Conservation (phyloP, 371 early-diverging fungal species). For the Rhizopus delemar region DNA sequence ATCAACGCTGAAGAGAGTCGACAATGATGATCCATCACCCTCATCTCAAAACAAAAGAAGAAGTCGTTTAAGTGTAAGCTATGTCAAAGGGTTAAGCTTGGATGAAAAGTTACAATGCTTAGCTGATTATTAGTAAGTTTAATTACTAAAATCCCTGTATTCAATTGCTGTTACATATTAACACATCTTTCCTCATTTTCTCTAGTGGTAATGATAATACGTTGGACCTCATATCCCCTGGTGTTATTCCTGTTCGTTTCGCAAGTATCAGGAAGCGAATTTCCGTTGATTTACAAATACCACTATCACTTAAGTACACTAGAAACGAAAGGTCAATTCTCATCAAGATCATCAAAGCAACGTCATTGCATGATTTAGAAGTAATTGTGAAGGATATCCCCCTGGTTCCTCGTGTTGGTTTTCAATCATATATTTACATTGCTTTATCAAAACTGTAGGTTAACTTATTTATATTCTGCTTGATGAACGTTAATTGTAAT, state of each 20-base stretch:
- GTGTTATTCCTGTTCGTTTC: conserved; percentile 18
- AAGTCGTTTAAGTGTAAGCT: conserved; percentile 15
- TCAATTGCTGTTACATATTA: conserved; percentile 11
- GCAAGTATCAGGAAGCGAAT: conserved; percentile 7
- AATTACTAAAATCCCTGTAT: conserved; percentile 11
- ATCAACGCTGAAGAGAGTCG: conserved; percentile 14
- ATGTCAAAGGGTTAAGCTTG: conserved; percentile 11
- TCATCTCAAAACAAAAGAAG: conserved; percentile 15
- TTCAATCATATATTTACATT: conserved; percentile 16
- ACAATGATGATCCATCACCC: conserved; percentile 8
- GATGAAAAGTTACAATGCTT: conserved; percentile 14
- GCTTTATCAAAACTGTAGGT: conserved; percentile 17
- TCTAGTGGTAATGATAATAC: conserved; percentile 19
- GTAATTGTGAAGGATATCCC: conserved; percentile 12
- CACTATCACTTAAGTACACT: conserved; percentile 15
- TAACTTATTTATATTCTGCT: conserved; percentile 5
- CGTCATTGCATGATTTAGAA: conserved; percentile 15
- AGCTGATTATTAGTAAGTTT: conserved; percentile 17
- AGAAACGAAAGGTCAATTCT: conserved; percentile 12
- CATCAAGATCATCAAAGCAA: conserved; percentile 15
- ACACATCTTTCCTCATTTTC: conserved; percentile 18
- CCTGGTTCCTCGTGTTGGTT: conserved; percentile 13
- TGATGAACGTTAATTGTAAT: conserved; percentile 8
- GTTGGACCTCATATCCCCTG: conserved; percentile 14
- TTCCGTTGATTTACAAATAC: conserved; percentile 13